These are phyloP conservation scores for Hansenula lynferdii DNA, from an alignment of 1,139 yeast species.

Conservation along the genomic window DNA sequence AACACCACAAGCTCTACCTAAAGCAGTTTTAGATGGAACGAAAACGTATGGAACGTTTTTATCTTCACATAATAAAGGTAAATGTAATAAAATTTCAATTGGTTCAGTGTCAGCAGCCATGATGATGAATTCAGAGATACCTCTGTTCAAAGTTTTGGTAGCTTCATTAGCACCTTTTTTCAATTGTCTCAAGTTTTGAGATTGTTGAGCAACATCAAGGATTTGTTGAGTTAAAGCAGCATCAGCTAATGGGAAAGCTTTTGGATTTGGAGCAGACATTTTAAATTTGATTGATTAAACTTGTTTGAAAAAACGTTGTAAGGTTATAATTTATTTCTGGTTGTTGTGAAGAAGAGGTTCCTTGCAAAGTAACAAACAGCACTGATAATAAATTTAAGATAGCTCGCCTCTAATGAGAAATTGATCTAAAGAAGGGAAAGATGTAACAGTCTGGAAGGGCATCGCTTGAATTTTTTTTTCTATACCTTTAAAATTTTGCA, in stretches of 20 bases:
- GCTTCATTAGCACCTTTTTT: constrained; percentile 99
- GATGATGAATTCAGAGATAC: constrained; percentile 98
- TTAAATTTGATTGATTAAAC: too few relatives aligned
- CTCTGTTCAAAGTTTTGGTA: constrained; percentile 99
- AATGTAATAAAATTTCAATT: constrained; percentile 94
- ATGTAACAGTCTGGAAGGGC: background rate
- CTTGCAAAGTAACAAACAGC: constrained; percentile 38
- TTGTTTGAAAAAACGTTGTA: background rate
- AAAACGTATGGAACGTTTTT: constrained; percentile 99
- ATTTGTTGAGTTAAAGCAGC: constrained; percentile 94
- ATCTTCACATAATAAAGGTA: constrained; percentile 98
- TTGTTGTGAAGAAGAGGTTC: constrained; percentile 43
- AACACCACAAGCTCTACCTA: constrained; percentile 99
- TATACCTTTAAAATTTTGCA: background rate
- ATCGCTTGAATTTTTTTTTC: background rate
- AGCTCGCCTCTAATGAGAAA: constrained; percentile 23
- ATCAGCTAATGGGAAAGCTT: constrained; percentile 99
- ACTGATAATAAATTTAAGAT: constrained; percentile 1
- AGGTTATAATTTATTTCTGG: constrained; percentile 6
- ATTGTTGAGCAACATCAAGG: constrained; percentile 96
- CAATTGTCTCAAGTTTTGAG: constrained; percentile 96
- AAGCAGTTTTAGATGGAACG: constrained; percentile 97
- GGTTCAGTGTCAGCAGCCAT: constrained; percentile 99
- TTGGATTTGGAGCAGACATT: constrained; percentile 83
- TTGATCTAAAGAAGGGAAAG: background rate